Percentiles rank a stretch among this genome's conserved stretches.
phyloP scores from a whole-genome alignment of 1,139 yeast genomes.

The Debaryomycetaceae sp. region DNA sequence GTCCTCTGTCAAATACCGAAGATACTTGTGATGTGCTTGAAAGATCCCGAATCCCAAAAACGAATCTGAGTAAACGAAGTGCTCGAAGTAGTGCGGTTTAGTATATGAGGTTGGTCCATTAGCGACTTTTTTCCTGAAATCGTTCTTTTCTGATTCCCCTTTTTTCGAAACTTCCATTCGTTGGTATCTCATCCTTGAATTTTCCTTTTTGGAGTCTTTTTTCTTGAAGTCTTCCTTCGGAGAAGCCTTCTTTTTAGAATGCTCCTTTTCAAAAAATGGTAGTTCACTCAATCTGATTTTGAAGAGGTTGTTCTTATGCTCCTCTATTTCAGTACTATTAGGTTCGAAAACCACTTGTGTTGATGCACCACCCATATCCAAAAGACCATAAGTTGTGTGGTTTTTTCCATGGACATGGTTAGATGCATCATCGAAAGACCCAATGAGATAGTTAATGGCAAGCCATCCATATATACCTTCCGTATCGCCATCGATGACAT shows the following conservation, averaged over 20 bases:
- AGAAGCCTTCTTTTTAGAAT: too few relatives aligned
- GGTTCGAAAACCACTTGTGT: conserved; percentile 83
- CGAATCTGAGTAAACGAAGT: conserved; percentile 64
- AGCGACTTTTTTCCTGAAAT: conserved; percentile 1
- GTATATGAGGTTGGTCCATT: conserved; percentile 4
- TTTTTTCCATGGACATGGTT: conserved; percentile 49
- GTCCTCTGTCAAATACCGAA: conserved; percentile 33
- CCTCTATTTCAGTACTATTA: conserved; percentile 48
- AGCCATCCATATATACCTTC: conserved; percentile 88
- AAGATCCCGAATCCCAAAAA: conserved; percentile 77
- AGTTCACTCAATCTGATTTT: conserved; percentile 46
- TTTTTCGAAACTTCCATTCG: not conserved
- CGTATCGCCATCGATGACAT: conserved; percentile 69
- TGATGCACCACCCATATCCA: conserved; percentile 90
- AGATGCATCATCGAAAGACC: conserved; percentile 50
- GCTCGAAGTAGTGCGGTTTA: conserved; percentile 26
- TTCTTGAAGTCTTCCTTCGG: conserved; percentile 3
- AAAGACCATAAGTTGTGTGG: conserved; percentile 65
- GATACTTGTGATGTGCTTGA: conserved; percentile 58
- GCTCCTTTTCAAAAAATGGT: conserved; percentile 12
- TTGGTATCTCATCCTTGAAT: too few relatives aligned
- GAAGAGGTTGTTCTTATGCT: conserved; percentile 55
- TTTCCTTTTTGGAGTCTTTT: not conserved
- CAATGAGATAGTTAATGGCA: conserved; percentile 66
- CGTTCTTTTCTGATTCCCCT: conserved; percentile 13